Conservation (phyloP, 805 yeast genomes). For the Wickerhamiella spandovensis region DNA sequence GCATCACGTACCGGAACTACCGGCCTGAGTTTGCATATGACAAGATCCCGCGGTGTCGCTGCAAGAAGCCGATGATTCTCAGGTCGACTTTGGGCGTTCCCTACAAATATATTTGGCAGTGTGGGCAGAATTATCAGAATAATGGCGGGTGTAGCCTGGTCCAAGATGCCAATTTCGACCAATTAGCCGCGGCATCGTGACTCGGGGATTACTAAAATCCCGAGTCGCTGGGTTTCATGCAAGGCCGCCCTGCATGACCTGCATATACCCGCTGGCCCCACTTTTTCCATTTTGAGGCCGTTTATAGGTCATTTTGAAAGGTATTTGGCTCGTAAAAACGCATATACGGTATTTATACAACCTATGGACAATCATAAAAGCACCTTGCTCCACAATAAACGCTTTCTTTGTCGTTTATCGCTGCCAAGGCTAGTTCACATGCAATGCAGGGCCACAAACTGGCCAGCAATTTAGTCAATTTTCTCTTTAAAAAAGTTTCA, state of each 20-base stretch:
- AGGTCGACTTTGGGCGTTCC: constrained; percentile 40
- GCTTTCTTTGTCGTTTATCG: too few species aligned
- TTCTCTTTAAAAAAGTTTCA: too few species aligned
- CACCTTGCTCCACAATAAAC: too few species aligned
- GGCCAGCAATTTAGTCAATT: too few species aligned
- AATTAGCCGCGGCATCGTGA: neutral
- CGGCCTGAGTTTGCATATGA: constrained; percentile 26
- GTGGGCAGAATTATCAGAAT: constrained; percentile 29
- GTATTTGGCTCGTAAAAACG: too few species aligned
- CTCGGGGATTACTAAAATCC: neutral
- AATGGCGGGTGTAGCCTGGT: constrained; percentile 18
- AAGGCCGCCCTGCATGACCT: neutral
- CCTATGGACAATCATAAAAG: too few species aligned
- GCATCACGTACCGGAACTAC: constrained; percentile 51
- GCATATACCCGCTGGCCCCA: neutral
- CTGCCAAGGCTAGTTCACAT: too few species aligned
- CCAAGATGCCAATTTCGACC: neutral
- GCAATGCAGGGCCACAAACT: too few species aligned
- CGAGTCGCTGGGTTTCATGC: neutral
- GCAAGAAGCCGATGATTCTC: constrained; percentile 35
- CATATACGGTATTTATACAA: too few species aligned
- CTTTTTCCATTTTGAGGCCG: too few species aligned
- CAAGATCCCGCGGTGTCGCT: constrained; percentile 33
- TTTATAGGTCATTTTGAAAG: too few species aligned
- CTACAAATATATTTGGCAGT: constrained; percentile 49